Conservation (phyloP, 106 monocot species). For the Allium cepa region DNA sequence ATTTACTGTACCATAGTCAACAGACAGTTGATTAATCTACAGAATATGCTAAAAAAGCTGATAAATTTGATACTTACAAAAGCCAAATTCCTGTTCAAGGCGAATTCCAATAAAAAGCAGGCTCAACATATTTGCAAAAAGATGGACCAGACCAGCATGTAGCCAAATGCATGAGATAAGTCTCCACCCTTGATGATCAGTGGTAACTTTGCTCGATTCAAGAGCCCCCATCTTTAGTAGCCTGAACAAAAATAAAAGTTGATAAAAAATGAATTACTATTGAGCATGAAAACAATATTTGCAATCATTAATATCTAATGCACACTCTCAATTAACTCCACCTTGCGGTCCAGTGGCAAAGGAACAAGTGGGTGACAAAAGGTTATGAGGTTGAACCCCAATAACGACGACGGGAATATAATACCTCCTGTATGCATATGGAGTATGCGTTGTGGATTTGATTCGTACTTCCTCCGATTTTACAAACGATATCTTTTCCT, state of each 20-base stretch:
- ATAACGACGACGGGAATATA: no score
- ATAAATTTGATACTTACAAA: constrained; percentile 31
- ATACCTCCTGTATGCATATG: no score
- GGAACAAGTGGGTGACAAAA: neutral
- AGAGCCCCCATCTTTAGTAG: constrained; percentile 64
- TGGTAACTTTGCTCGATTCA: constrained; percentile 31
- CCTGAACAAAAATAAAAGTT: constrained; percentile 23
- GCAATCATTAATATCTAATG: neutral
- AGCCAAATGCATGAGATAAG: constrained; percentile 80
- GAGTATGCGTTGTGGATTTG: no score
- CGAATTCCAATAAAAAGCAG: constrained; percentile 73
- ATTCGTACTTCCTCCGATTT: no score
- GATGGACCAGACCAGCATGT: constrained; percentile 69
- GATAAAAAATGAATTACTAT: no score
- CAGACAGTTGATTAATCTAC: no score
- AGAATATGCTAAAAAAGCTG: neutral
- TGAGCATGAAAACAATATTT: neutral
- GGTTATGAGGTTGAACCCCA: neutral
- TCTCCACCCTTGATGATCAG: constrained; percentile 54
- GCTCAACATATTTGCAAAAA: constrained; percentile 81
- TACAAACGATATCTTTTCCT: no score
- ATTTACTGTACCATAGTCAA: no score
- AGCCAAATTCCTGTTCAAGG: constrained; percentile 76
- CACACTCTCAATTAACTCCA: neutral
- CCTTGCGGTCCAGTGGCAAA: neutral